Percentiles rank a stretch among this genome's conserved stretches.
These are phyloP conservation scores for Terfezia claveryi DNA, from an alignment of 495 filamentous ascomycete species.

Conservation along the genomic window DNA sequence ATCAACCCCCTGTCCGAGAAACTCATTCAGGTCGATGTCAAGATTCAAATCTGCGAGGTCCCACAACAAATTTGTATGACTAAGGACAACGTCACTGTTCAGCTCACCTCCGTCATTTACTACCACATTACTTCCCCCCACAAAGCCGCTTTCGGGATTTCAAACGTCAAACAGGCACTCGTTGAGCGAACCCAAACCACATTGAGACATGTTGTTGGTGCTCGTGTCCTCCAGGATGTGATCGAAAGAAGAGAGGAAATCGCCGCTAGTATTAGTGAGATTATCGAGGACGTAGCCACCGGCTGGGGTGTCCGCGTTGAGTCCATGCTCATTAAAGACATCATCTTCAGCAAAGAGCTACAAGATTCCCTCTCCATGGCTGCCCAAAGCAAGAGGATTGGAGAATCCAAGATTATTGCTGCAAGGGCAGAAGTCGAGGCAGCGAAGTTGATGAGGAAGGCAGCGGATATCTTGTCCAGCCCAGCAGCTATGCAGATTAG, in stretches of 20 bases:
- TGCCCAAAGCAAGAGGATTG: constrained; percentile 96
- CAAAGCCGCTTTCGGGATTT: constrained; percentile 92
- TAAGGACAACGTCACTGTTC: constrained; percentile 90
- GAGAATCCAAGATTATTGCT: constrained; percentile 93
- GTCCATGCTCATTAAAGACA: constrained; percentile 98
- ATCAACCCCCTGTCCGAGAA: constrained; percentile 90
- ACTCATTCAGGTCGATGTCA: constrained; percentile 84
- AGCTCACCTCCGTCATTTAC: constrained; percentile 94
- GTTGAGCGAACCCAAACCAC: constrained; percentile 97
- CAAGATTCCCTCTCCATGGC: constrained; percentile 98
- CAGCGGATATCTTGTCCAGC: constrained; percentile 78
- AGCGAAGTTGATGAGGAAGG: constrained; percentile 94
- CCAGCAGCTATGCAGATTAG: constrained; percentile 98
- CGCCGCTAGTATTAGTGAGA: constrained; percentile 79
- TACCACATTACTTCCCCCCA: constrained; percentile 91
- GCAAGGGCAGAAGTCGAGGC: constrained; percentile 92
- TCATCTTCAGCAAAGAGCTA: constrained; percentile 88
- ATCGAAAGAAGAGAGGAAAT: constrained; percentile 98
- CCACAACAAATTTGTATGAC: constrained; percentile 97
- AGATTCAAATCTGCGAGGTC: constrained; percentile 91
- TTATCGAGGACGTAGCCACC: constrained; percentile 84
- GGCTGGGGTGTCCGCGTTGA: constrained; percentile 95
- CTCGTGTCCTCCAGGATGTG: constrained; percentile 89
- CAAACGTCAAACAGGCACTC: constrained; percentile 82
- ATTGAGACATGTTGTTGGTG: constrained; percentile 88